phyloP scores from a whole-genome alignment of 192 early-diverging fungal species.

The Umbelopsis ramanniana region DNA sequence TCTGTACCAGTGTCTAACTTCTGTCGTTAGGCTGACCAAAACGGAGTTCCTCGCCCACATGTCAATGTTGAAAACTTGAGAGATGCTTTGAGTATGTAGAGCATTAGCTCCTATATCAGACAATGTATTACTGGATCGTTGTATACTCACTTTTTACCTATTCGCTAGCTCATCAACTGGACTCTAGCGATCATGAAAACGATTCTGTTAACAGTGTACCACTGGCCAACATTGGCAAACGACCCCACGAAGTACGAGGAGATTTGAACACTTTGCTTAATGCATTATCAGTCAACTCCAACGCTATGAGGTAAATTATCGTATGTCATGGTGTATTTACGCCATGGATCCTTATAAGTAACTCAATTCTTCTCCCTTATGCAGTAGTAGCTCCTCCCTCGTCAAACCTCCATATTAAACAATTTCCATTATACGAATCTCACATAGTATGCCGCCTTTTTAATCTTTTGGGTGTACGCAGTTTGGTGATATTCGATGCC shows the following conservation, averaged over 20 bases:
- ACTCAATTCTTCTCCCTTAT: background rate
- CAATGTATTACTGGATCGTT: background rate
- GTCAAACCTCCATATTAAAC: constrained; percentile 10
- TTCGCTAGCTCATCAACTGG: constrained; percentile 6
- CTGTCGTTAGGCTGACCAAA: background rate
- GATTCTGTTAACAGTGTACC: constrained; percentile 19
- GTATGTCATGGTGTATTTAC: background rate
- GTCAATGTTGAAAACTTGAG: constrained; percentile 17
- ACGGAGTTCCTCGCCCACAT: background rate
- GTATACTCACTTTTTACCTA: background rate
- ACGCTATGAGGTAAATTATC: constrained; percentile 1
- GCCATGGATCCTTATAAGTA: background rate
- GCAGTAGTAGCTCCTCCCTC: background rate
- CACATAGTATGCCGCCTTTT: background rate
- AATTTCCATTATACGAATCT: background rate
- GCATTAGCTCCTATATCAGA: too few relatives aligned
- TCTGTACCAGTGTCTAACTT: background rate
- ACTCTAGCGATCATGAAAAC: constrained; percentile 13
- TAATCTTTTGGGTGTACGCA: background rate
- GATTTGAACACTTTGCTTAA: constrained; percentile 12
- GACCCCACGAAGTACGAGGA: constrained; percentile 10
- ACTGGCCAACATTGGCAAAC: background rate
- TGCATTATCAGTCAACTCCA: constrained; percentile 3
- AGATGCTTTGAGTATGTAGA: constrained; percentile 1
- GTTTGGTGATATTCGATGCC: background rate